These are phyloP conservation scores for Staphylotrichum longicolle DNA, from an alignment of 495 filamentous ascomycete species.

Conservation along the genomic window DNA sequence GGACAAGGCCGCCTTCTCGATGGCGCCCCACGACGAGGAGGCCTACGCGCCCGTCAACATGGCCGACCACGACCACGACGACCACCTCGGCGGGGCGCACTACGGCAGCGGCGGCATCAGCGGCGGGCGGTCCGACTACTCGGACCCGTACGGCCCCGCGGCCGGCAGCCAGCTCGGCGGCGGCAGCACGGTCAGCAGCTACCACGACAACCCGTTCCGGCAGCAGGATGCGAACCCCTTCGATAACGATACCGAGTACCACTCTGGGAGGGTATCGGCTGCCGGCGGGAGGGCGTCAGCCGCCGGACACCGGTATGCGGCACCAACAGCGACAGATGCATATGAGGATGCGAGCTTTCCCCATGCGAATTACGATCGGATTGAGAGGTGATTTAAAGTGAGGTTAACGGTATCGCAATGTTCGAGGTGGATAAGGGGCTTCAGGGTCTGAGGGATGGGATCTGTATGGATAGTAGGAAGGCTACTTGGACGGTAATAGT, in stretches of 20 bases:
- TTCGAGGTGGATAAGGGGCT: too few species aligned
- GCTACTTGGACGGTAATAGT: constrained; percentile 6
- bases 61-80: constrained; percentile 43
- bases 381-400: constrained; percentile 18
- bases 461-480: too few species aligned
- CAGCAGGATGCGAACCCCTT: constrained; percentile 42
- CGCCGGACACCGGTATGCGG: constrained; percentile 34
- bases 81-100: constrained; percentile 14
- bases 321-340: constrained; percentile 37
- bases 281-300: constrained; percentile 18
- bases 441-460: too few species aligned
- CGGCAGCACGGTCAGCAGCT: constrained; percentile 18
- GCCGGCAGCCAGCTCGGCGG: constrained; percentile 17
- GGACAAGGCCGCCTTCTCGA: constrained; percentile 58
- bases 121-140: constrained; percentile 27
- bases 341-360: constrained; percentile 47
- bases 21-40: constrained; percentile 55
- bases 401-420: too few species aligned
- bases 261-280: constrained; percentile 31
- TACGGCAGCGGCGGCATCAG: constrained; percentile 16
- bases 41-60: constrained; percentile 48
- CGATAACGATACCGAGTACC: constrained; percentile 41
- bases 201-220: constrained; percentile 34
- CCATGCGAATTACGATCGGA: constrained; percentile 45
- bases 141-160: constrained; percentile 37